These are phyloP conservation scores for Podaxis rugospora DNA, from an alignment of 768 basidiomycete species.

Conservation along the genomic window DNA sequence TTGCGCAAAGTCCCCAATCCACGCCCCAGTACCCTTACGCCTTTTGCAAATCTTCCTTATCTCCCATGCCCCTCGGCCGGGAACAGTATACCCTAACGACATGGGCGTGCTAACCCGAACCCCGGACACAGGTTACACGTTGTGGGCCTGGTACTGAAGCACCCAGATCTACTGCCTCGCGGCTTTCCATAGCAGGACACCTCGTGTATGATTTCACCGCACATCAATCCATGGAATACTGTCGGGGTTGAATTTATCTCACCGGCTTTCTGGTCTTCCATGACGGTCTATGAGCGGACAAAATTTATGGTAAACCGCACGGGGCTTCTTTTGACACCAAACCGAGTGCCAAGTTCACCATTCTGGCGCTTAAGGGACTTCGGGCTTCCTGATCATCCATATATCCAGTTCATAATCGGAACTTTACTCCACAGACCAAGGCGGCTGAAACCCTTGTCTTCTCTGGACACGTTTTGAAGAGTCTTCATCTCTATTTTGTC, in stretches of 20 bases:
- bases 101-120: conserved; percentile 65
- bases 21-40: conserved; percentile 13
- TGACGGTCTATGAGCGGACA: conserved; percentile 8
- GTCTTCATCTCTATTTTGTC: conserved; percentile 70
- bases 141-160: conserved; percentile 37
- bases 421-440: conserved; percentile 69
- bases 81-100: conserved; percentile 55
- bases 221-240: conserved; percentile 32
- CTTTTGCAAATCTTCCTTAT: conserved; percentile 37
- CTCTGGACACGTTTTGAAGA: conserved; percentile 68
- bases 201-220: conserved; percentile 30
- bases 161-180: conserved; percentile 45
- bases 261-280: conserved; percentile 8
- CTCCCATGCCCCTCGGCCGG: conserved; percentile 51
- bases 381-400: conserved; percentile 69
- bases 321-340: conserved; percentile 28
- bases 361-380: conserved; percentile 30
- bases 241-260: conserved; percentile 10
- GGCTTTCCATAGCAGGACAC: conserved; percentile 52
- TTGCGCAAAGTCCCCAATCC: conserved; percentile 5
- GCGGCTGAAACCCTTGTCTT: conserved; percentile 58
- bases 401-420: conserved; percentile 53
- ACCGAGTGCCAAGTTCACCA: conserved; percentile 2
- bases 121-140: conserved; percentile 66
- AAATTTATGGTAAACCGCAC: conserved; percentile 18